These are phyloP conservation scores for Viola odorata DNA, from an alignment of 345 rosid genomes.

Conservation along the genomic window DNA sequence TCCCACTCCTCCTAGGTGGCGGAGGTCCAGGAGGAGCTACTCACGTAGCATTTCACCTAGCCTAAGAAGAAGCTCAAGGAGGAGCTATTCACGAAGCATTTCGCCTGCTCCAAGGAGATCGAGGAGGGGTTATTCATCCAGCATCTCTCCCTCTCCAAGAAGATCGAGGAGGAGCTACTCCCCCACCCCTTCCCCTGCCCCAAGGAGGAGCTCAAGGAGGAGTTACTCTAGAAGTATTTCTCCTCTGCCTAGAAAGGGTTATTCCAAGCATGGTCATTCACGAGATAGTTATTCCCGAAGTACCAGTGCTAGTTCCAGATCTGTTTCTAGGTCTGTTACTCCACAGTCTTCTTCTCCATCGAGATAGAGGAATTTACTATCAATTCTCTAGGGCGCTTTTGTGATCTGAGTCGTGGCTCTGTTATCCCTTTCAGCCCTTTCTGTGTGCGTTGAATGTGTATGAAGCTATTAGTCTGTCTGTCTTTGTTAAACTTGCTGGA, in stretches of 20 bases:
- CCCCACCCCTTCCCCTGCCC: slow-evolving; percentile 3
- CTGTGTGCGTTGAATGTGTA: too few species aligned
- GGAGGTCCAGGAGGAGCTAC: slow-evolving; percentile 27
- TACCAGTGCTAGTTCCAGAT: slow-evolving; percentile 44
- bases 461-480: too few species aligned
- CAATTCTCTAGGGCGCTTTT: too few species aligned
- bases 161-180: slow-evolving; percentile 19
- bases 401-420: too few species aligned
- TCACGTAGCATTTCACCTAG: slow-evolving; percentile 3
- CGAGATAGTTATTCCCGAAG: slow-evolving; percentile 23
- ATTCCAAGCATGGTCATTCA: slow-evolving; percentile 7
- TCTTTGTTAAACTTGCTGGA: too few species aligned
- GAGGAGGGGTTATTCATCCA: slow-evolving; percentile 16
- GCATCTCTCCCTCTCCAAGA: slow-evolving; percentile 13
- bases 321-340: slow-evolving; percentile 55
- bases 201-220: slow-evolving; percentile 14
- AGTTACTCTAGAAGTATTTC: slow-evolving; percentile 42
- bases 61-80: slow-evolving; percentile 8
- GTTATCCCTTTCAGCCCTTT: too few species aligned
- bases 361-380: too few species aligned
- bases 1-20: slow-evolving; percentile 30
- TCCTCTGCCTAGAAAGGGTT: slow-evolving; percentile 22
- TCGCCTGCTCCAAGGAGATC: slow-evolving; percentile 19
- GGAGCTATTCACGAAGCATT: slow-evolving; percentile 23
- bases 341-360: slow-evolving; percentile 38